A percentile compares a stretch with the other conserved stretches of the same genome.
Evolutionary conservation across 768 basidiomycete species (phyloP).

Genomic region (Hygrocybe punicea): DNA sequence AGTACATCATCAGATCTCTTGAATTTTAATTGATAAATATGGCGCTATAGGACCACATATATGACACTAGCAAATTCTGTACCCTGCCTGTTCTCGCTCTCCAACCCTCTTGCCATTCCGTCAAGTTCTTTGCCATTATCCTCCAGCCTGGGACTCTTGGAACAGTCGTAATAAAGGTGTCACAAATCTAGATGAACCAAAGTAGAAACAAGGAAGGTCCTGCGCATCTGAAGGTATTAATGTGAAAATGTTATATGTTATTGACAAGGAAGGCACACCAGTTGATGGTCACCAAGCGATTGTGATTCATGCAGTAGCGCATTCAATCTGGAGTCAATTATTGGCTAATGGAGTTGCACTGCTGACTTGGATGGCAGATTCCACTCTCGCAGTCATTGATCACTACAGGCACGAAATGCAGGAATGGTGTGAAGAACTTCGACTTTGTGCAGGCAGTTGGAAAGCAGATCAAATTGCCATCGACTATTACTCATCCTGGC

Average conservation of each 20-base stretch:
- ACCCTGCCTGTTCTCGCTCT: neutral
- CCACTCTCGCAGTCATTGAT: neutral
- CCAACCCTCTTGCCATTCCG: neutral
- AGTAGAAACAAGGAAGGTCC: neutral
- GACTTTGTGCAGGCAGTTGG: neutral
- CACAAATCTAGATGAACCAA: neutral
- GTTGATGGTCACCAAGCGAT: neutral
- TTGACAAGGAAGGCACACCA: neutral
- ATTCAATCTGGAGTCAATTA: neutral
- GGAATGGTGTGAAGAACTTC: neutral
- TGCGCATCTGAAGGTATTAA: neutral
- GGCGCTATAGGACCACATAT: neutral
- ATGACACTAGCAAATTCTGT: neutral
- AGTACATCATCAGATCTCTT: too few relatives aligned
- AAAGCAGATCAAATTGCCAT: neutral
- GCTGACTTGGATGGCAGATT: neutral
- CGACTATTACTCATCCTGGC: neutral
- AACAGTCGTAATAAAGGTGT: neutral
- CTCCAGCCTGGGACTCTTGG: neutral
- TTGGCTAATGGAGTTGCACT: neutral
- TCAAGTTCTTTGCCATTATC: neutral
- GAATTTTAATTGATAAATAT: too few relatives aligned
- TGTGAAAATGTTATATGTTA: neutral
- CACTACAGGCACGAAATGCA: neutral
- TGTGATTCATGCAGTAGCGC: neutral